Base-by-base conservation (phyloP, 2,329 filamentous ascomycete species). In the Diplocarpon mali region DNA sequence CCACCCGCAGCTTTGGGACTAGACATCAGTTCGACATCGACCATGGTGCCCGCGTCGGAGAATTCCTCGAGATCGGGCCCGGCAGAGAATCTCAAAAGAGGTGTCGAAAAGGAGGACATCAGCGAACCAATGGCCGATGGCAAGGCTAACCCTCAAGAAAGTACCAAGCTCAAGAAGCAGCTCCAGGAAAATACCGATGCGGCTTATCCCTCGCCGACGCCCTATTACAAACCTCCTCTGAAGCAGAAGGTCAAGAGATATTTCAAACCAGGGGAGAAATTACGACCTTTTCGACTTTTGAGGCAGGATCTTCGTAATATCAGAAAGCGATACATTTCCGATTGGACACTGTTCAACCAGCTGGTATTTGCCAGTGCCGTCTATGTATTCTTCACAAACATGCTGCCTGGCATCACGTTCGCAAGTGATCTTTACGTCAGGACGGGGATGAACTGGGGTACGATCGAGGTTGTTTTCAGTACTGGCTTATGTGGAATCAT, bases 341-440 rank as follows among this genome's bases (percentile, higher is more conserved):
- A 76, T 53, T 76, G 73, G 73, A 66, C 62, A 4, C 52, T 71
- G 16, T 81, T 83, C 60, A 81, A 81, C 55, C 78, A 82, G 55
- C 64, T 80, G 32, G 65, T 81, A 6, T 62, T 82, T 42, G 77
- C 78, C 17, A 79, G 75, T 55, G 72, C 77, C 1, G 70, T 81
- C 27, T 80, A 79, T 60, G 70, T 81, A 48, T 81, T 80, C 65
- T 81, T 82, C 57, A 80, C 76, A 24, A 81, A 81, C 56, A 66
- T 82, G 5, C 61, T 83, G 10, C 78, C 78, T 0, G 77, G 78
- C 1, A 80, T 82, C 54, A 82, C 78, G 0, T 82, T 82, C 61
- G 77, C 77, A 0, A 78, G 73, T 57, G 78, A 82, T 57, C 60
- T 82, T 45, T 79, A 78, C 56, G 71, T 73, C 4, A 62, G 77